Evolutionary conservation across 1,284 basidiomycete species (phyloP), one percentile per base, ranked within the genome.

Genomic region (Apiotrichum siamense): DNA sequence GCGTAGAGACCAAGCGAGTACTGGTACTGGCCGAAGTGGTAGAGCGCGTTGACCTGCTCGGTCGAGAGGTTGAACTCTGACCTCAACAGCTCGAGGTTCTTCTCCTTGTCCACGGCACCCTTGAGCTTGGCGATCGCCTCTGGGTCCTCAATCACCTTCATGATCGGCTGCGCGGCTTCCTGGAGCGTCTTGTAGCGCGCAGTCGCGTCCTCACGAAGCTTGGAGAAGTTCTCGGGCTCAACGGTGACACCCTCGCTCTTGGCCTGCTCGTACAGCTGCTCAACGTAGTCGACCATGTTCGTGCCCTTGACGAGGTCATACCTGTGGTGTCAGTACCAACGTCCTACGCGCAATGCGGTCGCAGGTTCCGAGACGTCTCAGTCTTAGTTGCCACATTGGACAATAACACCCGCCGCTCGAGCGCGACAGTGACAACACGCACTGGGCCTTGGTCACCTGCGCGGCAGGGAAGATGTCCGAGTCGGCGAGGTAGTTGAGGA

Each of bases 1-100:
- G 83, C 86, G 79, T 98, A 98, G 74, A 92, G 90, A 50, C 96
- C 94, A 70, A 90, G 90, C 31, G 92, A 90, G 78, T 91, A 98
- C 76, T 96, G 92, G 79, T 93, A 97, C 72, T 97, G 87, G 50
- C 94, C 96, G 75, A 94, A 97, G 76, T 91, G 91, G 80, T 98
- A 98, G 10, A 98, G 80, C 3, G 89, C 88, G 45, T 86, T 88
- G 73, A 98, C 96, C 82, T 97, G 89, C 56, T 96, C 91, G 52
- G 88, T 77, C 25, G 87, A 92, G 57, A 98, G 83, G 61, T 84
- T 81, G 77, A 94, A 94, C 72, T 96, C 86, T 52, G 94, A 88
- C 76, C 91, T 89, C 66, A 98, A 81, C 75, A 93, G 90, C 57
- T 87, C 84, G 72, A 97, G 69, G 75, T 97, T 97, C 78, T 94